phyloP scores from a whole-genome alignment of 805 yeast species.

The Wickerhamiella vanderwaltii region DNA sequence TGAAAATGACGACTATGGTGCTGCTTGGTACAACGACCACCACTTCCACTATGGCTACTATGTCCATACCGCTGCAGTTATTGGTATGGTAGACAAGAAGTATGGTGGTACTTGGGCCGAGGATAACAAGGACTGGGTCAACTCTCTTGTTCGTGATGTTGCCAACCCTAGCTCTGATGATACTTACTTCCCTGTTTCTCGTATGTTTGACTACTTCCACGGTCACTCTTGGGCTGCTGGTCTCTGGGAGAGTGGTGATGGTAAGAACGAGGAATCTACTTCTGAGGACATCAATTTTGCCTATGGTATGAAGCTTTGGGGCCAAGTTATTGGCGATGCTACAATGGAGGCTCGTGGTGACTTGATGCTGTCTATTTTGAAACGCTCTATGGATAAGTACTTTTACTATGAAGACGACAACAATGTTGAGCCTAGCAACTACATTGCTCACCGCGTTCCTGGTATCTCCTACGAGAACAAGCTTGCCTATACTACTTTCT shows the following conservation, averaged over 20 bases:
- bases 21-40: slow-evolving; percentile 69
- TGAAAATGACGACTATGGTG: slow-evolving; percentile 55
- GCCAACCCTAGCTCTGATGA: slow-evolving; percentile 44
- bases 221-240: slow-evolving; percentile 81
- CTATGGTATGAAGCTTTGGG: slow-evolving; percentile 67
- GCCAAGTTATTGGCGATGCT: slow-evolving; percentile 41
- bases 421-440: slow-evolving; percentile 39
- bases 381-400: slow-evolving; percentile 43
- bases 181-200: slow-evolving; percentile 53
- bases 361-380: slow-evolving; percentile 47
- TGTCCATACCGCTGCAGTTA: slow-evolving; percentile 69
- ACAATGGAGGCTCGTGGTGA: slow-evolving; percentile 47
- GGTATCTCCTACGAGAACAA: slow-evolving; percentile 75
- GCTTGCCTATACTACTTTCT: slow-evolving; percentile 61
- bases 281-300: slow-evolving; percentile 66
- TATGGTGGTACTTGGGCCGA: slow-evolving; percentile 42
- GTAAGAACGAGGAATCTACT: slow-evolving; percentile 60
- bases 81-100: slow-evolving; percentile 47
- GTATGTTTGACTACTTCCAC: slow-evolving; percentile 59
- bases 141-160: slow-evolving; percentile 50
- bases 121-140: slow-evolving; percentile 45
- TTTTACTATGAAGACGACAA: slow-evolving; percentile 41
- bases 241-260: slow-evolving; percentile 49
- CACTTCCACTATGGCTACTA: slow-evolving; percentile 84
- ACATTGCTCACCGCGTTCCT: slow-evolving; percentile 51